A percentile compares a stretch with the other conserved stretches of the same genome.
Conservation (phyloP, 495 filamentous ascomycete genomes). For the Annulohypoxylon maeteangense region DNA sequence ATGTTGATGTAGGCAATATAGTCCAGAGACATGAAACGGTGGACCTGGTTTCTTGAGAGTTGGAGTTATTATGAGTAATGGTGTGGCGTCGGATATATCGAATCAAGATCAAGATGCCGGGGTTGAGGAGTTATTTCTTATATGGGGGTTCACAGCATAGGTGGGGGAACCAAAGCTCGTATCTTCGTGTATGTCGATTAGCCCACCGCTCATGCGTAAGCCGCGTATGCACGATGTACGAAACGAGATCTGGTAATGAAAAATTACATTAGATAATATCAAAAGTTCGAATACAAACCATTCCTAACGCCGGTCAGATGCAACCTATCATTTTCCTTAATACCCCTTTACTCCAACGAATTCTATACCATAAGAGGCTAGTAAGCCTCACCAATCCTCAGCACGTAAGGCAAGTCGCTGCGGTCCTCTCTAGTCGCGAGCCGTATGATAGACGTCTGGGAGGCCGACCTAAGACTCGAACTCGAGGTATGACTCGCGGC, state of each 20-base stretch:
- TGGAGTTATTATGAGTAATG: background rate
- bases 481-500: slow-evolving; percentile 52
- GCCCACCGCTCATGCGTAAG: background rate
- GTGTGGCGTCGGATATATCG: background rate
- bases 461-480: slow-evolving; percentile 51
- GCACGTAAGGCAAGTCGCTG: slow-evolving; percentile 56
- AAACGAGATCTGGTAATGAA: background rate
- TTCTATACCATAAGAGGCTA: slow-evolving; percentile 1
- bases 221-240: background rate
- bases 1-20: too few species aligned
- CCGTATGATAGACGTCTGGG: slow-evolving; percentile 54
- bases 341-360: background rate
- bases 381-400: slow-evolving; percentile 43
- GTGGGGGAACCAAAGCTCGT: background rate
- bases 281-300: slow-evolving; percentile 29
- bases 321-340: slow-evolving; percentile 12
- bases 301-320: slow-evolving; percentile 27
- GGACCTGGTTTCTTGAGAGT: too few species aligned
- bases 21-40: too few species aligned
- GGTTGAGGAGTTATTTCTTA: background rate
- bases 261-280: slow-evolving; percentile 30
- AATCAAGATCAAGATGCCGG: background rate
- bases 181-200: too few species aligned
- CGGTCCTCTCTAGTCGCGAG: slow-evolving; percentile 51
- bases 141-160: background rate